phyloP scores from a whole-genome alignment of 768 basidiomycete genomes.

The Xerocomellus amylosporus region DNA sequence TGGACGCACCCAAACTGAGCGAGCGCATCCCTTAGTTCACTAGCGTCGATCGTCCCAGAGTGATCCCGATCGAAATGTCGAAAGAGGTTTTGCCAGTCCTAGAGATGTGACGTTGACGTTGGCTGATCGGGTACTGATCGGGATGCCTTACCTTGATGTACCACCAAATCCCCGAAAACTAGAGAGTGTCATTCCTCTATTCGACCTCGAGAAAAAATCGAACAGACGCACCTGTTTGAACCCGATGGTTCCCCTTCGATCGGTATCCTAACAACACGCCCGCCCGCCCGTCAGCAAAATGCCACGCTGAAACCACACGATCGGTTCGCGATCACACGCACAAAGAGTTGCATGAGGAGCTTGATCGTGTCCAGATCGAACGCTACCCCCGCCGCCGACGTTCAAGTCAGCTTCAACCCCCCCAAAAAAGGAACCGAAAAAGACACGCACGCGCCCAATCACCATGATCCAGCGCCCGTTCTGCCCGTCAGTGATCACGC shows the following conservation, averaged over 20 bases:
- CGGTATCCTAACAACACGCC: constrained; percentile 49
- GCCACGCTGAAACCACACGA: background rate
- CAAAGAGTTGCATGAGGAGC: constrained; percentile 78
- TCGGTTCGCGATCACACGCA: constrained; percentile 34
- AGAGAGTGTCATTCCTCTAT: background rate
- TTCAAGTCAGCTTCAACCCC: no score
- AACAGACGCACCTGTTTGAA: constrained; percentile 61
- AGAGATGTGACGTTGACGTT: no score
- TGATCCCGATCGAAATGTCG: constrained; percentile 81
- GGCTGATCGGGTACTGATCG: background rate
- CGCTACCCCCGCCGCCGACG: constrained; percentile 29
- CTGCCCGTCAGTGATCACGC: no score
- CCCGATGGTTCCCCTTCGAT: constrained; percentile 74
- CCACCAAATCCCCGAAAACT: constrained; percentile 77
- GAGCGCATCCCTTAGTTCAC: constrained; percentile 68
- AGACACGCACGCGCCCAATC: constrained; percentile 71
- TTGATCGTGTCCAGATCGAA: constrained; percentile 88
- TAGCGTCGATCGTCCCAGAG: constrained; percentile 72
- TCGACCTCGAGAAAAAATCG: no score
- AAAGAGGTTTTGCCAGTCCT: constrained; percentile 87
- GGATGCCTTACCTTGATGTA: constrained; percentile 56
- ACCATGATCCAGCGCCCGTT: constrained; percentile 52
- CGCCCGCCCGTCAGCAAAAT: background rate
- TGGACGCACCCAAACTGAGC: constrained; percentile 61
- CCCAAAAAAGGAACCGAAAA: background rate